Base-by-base conservation (phyloP, 1,284 basidiomycete species). In the Ustilago cynodontis region DNA sequence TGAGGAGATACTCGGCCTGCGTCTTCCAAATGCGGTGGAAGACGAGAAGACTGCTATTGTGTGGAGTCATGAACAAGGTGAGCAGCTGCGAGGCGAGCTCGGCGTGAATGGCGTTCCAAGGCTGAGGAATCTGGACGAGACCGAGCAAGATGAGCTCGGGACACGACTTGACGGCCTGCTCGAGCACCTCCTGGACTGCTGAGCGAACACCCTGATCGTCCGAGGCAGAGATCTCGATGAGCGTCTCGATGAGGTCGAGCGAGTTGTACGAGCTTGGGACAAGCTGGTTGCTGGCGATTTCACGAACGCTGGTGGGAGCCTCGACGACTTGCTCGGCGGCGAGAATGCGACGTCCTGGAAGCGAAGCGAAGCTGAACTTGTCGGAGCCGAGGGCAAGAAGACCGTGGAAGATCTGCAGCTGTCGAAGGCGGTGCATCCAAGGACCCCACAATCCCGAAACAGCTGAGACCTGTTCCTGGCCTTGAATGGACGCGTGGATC, bases 21-120 rank as follows among this genome's bases (percentile, higher is more conserved):
- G 93, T 93, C 82, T 95, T 93, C 92, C 93, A 96, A 68, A 99
- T 91, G 65, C 94, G 90, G 91, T 96, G 94, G 88, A 99, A 98
- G 65, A 98, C 95, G 24, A 99, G 90, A 78, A 96, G 93, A 80
- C 96, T 93, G 77, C 95, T 95, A 8, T 94, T 94, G 83, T 97
- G 93, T 6, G 94, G 93, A 22, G 91, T 91, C 53, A 99, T 89
- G 88, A 99, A 98, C 91, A 95, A 93, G 50, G 91, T 89, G 56
- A 98, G 88, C 28, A 99, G 89, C 82, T 93, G 93, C 59, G 92
- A 90, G 18, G 93, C 91, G 86, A 98, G 93, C 77, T 95, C 93
- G 35, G 90, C 87, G 51, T 96, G 93, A 53, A 95, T 92, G 20
- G 92, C 90, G 76, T 92, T 94, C 92, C 95, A 97, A 6, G 92